Base-by-base conservation (phyloP, 352 stramenopile species). In the Phytophthora ramorum region DNA sequence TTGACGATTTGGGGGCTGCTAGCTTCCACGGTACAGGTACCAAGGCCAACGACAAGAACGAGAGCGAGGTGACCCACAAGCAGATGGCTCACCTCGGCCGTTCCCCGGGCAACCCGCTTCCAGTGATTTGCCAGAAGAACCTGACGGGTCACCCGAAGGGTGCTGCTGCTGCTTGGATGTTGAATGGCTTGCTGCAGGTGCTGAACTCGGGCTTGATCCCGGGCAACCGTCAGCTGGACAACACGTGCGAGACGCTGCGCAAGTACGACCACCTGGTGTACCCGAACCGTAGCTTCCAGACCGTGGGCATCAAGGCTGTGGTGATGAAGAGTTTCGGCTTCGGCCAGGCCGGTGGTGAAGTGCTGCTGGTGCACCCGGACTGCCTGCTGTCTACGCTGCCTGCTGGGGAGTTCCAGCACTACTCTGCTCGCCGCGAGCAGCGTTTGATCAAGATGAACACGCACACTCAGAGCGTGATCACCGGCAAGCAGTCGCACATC, bases 321-420 rank as follows among this genome's bases (percentile, higher is more conserved):
- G 19, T 94, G 28, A 71, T 96, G 63, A 96, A 93, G 78, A 92
- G 84, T 62, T 96, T 96, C 47, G 87, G 87, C 32, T 96, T 96
- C 44, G 87, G 87, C 8, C 87, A 96, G 70, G 85, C 79, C 2
- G 78, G 87, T 38, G 81, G 81, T 17, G 87, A 96, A 35, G 58
- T 94, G 53, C 20, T 95, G 58, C 51, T 95, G 4, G 82, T 96
- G 44, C 85, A 96, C 52, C 78, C 81, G 14, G 84, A 93, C 81
- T 85, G 78, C 59, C 62, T 96, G 51, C 54, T 96, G 10, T 76
- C 86, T 45, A 81, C 78, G 43, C 69, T 95, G 4, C 50, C 61
- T 14, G 59, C 75, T 16, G 46, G 68, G 2, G 78, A 88, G 12
- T 84, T 94, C 58, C 52, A 80, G 12, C 56, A 69, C 32, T 97